Percentiles rank a stretch among this genome's conserved stretches.
Conservation (phyloP, 164 flowering plant species). For the Magnolia sinica region DNA sequence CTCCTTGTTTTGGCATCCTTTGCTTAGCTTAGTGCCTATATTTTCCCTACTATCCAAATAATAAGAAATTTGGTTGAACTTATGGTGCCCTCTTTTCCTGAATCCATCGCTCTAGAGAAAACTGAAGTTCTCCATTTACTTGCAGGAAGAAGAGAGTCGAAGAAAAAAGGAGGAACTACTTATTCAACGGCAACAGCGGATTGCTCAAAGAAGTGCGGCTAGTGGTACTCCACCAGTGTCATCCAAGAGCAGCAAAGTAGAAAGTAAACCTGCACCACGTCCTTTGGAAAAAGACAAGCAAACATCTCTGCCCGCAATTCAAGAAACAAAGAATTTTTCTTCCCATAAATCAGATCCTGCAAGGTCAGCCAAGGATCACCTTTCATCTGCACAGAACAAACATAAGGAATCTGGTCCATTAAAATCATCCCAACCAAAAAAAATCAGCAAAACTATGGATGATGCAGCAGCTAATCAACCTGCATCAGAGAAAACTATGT, state of each 20-base stretch:
- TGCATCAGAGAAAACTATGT: conserved; percentile 18
- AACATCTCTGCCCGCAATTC: conserved; percentile 22
- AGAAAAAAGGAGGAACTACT: conserved; percentile 66
- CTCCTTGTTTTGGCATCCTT: neutral
- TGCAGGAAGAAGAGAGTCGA: conserved; percentile 77
- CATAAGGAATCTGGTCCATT: conserved; percentile 22
- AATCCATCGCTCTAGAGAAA: neutral
- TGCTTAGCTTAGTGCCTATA: neutral
- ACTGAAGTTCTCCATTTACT: conserved; percentile 1
- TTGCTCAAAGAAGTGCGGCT: conserved; percentile 78
- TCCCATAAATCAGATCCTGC: conserved; percentile 39
- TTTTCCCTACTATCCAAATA: neutral
- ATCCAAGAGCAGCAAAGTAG: conserved; percentile 26
- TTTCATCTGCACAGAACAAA: conserved; percentile 46
- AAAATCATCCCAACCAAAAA: conserved; percentile 34
- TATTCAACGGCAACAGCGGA: conserved; percentile 73
- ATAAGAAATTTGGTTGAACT: neutral
- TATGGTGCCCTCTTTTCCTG: neutral
- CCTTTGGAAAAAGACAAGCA: conserved; percentile 7
- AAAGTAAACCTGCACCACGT: conserved; percentile 21
- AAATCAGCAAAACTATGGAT: conserved; percentile 33
- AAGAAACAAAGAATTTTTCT: conserved; percentile 33
- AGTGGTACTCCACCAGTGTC: conserved; percentile 30
- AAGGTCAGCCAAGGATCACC: conserved; percentile 64
- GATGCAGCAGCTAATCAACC: conserved; percentile 17